Evolutionary conservation across 495 filamentous ascomycete species (phyloP), one percentile per base, ranked within the genome.

Genomic region (Podospora pseudocomata): DNA sequence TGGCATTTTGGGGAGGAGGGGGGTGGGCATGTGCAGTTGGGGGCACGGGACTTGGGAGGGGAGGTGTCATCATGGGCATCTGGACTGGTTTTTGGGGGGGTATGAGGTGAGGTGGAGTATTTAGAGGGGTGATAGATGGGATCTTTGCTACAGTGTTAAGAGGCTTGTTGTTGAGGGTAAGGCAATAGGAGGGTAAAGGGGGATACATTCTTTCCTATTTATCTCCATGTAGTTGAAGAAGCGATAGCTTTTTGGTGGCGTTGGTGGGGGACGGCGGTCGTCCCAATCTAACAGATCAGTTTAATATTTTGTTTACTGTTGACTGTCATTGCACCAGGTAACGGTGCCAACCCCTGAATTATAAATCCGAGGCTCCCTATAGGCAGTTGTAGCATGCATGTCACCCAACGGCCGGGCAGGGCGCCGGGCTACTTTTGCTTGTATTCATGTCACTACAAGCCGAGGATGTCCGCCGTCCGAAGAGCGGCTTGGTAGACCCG

Each of bases 401-500:
- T 49, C 39, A 49, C 39, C 39, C 13, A 49, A 49, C 39, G 39
- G 39, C 39, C 39, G 39, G 39, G 39, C 39, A 49, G 13, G 39
- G 39, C 39, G 13, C 6, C 15, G 39, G 39, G 13, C 39, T 49
- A 49, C 4, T 7, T 32, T 2, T 49, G 39, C 39, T 49, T 11
- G 39, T 49, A 49, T 49, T 49, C 15, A 49, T 49, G 2, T 49
- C 39, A 49, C 39, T 49, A 30, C 27, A 19, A 65, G 66, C 66
- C 66, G 66, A 68, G 66, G 66, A 68, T 68, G 62, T 64, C 30
- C 26, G 39, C 39, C 39, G 39, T 30, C 59, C 20, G 19, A 68
- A 54, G 55, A 64, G 18, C 64, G 60, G 60, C 49, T 55, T 16
- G 4, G 19, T 20, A 49, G 39, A 49, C 16, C 30, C 66, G 54